A percentile compares a stretch with the other conserved stretches of the same genome.
These are phyloP conservation scores for Acorus calamus DNA, from an alignment of 106 monocot species.

Conservation along the genomic window DNA sequence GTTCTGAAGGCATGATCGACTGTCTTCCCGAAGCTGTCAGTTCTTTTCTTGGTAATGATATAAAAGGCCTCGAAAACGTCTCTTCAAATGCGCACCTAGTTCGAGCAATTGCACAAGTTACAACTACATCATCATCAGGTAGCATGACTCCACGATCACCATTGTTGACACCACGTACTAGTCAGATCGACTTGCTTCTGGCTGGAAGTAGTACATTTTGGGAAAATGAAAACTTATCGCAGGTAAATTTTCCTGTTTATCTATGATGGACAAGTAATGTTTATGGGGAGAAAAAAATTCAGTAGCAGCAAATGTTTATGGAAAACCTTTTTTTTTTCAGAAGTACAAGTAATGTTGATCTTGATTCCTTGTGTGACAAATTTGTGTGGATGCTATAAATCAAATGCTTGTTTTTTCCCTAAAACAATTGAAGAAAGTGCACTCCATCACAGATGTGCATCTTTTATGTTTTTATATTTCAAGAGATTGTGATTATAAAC, in stretches of 20 bases:
- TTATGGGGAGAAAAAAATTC: too few relatives aligned
- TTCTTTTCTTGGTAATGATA: conserved; percentile 5
- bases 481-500: background rate
- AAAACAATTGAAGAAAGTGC: too few relatives aligned
- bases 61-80: conserved; percentile 11
- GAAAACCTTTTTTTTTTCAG: too few relatives aligned
- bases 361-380: too few relatives aligned
- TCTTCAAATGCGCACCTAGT: conserved; percentile 6
- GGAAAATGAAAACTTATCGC: conserved; percentile 64
- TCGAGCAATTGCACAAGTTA: conserved; percentile 15
- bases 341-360: too few relatives aligned
- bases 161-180: conserved; percentile 37
- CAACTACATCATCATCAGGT: conserved; percentile 34
- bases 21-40: conserved; percentile 12
- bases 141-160: conserved; percentile 62
- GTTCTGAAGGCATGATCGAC: conserved; percentile 9
- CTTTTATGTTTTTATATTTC: conserved; percentile 1
- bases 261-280: background rate
- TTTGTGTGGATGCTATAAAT: too few relatives aligned
- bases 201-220: conserved; percentile 23
- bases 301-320: too few relatives aligned
- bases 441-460: background rate
- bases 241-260: conserved; percentile 30
- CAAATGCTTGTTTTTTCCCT: too few relatives aligned
- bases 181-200: conserved; percentile 40